A percentile compares a stretch with the other conserved stretches of the same genome.
These are phyloP conservation scores for Clonostachys rosea DNA, from an alignment of 2,329 filamentous ascomycete genomes.

Conservation along the genomic window DNA sequence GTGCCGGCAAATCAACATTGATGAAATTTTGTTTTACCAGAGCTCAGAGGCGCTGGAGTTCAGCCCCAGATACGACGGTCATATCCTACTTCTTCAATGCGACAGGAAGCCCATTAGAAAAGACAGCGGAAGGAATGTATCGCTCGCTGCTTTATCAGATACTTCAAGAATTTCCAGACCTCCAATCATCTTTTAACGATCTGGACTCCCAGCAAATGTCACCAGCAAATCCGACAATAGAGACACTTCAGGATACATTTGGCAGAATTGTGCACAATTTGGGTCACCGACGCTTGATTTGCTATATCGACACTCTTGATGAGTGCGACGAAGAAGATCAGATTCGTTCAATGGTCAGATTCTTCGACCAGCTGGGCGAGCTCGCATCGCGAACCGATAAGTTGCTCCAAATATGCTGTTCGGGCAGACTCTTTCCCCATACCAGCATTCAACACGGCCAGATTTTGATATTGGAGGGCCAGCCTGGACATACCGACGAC, in stretches of 20 bases:
- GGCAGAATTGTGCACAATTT: background rate
- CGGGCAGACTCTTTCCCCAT: conserved; percentile 41
- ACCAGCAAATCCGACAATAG: no score
- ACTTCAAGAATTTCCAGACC: conserved; percentile 14
- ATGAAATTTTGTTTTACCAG: conserved; percentile 30
- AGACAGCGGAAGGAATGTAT: conserved; percentile 34
- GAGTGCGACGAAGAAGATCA: background rate
- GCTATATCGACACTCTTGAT: conserved; percentile 1
- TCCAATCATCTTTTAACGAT: conserved; percentile 15
- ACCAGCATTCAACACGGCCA: conserved; percentile 17
- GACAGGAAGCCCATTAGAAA: conserved; percentile 24
- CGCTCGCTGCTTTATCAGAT: conserved; percentile 42
- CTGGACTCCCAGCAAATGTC: conserved; percentile 7
- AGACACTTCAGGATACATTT: background rate
- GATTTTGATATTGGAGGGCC: conserved; percentile 13
- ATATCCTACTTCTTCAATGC: conserved; percentile 50
- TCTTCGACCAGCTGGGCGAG: background rate
- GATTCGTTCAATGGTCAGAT: background rate
- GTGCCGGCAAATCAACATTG: conserved; percentile 38
- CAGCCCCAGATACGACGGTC: conserved; percentile 1
- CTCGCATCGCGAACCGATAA: background rate
- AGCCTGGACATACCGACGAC: conserved; percentile 16
- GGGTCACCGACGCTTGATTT: background rate
- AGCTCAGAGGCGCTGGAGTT: background rate
- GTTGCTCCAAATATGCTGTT: conserved; percentile 30